phyloP scores from a whole-genome alignment of 495 filamentous ascomycete species.

The Oidiodendron maius region DNA sequence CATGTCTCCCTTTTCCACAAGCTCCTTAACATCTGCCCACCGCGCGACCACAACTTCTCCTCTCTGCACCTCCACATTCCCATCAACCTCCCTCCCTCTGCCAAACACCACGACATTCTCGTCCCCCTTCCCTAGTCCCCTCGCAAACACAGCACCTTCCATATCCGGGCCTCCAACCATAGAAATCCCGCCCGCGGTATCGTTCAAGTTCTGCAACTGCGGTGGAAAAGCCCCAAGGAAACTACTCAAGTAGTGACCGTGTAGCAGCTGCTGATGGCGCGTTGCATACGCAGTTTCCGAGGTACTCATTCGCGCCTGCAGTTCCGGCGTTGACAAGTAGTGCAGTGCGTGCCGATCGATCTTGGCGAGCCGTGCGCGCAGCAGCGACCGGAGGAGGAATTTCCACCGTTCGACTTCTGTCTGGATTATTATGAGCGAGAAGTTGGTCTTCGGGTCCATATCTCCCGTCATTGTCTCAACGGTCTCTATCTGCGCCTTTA shows the following conservation, averaged over 20 bases:
- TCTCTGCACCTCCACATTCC: slow-evolving; percentile 54
- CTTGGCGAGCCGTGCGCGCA: slow-evolving; percentile 84
- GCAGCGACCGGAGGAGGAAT: slow-evolving; percentile 78
- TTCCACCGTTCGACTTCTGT: slow-evolving; percentile 93
- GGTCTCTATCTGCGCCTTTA: slow-evolving; percentile 61
- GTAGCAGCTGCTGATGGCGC: slow-evolving; percentile 74
- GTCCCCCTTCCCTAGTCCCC: slow-evolving; percentile 53
- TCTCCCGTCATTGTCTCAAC: slow-evolving; percentile 73
- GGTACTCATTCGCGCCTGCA: slow-evolving; percentile 54
- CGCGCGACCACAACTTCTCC: slow-evolving; percentile 84
- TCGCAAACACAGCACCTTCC: slow-evolving; percentile 76
- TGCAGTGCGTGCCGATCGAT: slow-evolving; percentile 65
- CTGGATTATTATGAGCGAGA: slow-evolving; percentile 89
- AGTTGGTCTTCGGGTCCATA: slow-evolving; percentile 82
- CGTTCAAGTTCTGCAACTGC: slow-evolving; percentile 73
- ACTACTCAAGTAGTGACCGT: slow-evolving; percentile 71
- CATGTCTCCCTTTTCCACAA: slow-evolving; percentile 66
- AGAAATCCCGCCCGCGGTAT: slow-evolving; percentile 78
- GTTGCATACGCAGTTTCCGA: slow-evolving; percentile 72
- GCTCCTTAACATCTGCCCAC: slow-evolving; percentile 73
- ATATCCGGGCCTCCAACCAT: slow-evolving; percentile 89
- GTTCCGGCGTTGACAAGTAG: slow-evolving; percentile 46
- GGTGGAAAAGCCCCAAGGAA: slow-evolving; percentile 79
- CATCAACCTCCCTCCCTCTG: slow-evolving; percentile 53
- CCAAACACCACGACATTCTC: slow-evolving; percentile 22